Conservation (phyloP, 805 yeast genomes). For the Schizosaccharomyces osmophilus region DNA sequence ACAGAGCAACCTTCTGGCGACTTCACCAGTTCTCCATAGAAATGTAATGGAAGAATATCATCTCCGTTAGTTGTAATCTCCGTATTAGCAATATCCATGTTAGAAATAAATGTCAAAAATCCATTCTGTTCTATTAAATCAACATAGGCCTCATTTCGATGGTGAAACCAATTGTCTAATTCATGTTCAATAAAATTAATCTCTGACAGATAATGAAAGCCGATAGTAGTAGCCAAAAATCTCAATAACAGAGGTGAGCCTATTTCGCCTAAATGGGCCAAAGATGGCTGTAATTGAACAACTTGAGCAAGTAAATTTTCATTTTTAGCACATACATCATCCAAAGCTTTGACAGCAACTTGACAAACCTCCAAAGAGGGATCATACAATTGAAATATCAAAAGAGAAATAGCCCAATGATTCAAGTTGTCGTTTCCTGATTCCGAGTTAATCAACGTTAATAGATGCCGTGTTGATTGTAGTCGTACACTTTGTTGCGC, state of each 20-base stretch:
- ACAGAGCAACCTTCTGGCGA: slow-evolving; percentile 58
- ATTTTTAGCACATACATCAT: slow-evolving; percentile 24
- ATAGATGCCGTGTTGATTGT: slow-evolving; percentile 32
- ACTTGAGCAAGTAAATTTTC: slow-evolving; percentile 24
- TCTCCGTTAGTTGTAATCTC: background rate
- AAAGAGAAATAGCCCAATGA: slow-evolving; percentile 26
- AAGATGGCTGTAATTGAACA: slow-evolving; percentile 29
- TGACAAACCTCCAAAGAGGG: slow-evolving; percentile 29
- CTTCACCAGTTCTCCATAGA: slow-evolving; percentile 55
- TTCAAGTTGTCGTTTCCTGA: slow-evolving; percentile 12
- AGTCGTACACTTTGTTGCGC: slow-evolving; percentile 28
- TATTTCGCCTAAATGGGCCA: slow-evolving; percentile 27
- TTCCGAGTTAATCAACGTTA: slow-evolving; percentile 7
- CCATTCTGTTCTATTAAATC: slow-evolving; percentile 8
- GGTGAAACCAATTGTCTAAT: slow-evolving; percentile 40
- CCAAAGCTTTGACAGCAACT: slow-evolving; percentile 30
- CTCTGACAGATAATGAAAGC: slow-evolving; percentile 39
- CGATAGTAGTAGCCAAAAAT: slow-evolving; percentile 39
- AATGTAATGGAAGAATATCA: slow-evolving; percentile 28
- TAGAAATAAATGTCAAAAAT: slow-evolving; percentile 4
- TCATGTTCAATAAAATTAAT: slow-evolving; percentile 39
- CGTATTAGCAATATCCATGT: background rate
- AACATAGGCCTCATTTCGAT: slow-evolving; percentile 9
- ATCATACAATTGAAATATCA: slow-evolving; percentile 52
- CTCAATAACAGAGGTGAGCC: slow-evolving; percentile 36